Evolutionary conservation across 2,329 filamentous ascomycete species (phyloP).

Genomic region (Mariannaea elegans): DNA sequence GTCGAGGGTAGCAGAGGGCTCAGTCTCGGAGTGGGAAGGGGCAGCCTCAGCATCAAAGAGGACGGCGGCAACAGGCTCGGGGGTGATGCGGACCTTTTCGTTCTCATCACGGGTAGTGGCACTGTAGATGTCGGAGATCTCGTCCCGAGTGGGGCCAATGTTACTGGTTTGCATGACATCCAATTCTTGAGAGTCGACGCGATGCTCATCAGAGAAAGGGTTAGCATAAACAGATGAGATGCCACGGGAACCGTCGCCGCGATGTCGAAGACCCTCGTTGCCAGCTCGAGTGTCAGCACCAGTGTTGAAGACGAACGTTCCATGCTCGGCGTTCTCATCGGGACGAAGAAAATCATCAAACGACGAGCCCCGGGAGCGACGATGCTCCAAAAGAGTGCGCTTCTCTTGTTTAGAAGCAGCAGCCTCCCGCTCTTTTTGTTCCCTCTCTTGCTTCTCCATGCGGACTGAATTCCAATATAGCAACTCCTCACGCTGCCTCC

Average conservation of each 20-base stretch:
- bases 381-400: background rate
- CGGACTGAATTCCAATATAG: constrained; percentile 71
- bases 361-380: constrained; percentile 47
- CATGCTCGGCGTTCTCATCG: constrained; percentile 61
- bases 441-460: constrained; percentile 56
- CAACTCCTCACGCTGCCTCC: constrained; percentile 70
- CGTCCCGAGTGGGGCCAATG: constrained; percentile 56
- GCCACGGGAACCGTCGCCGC: constrained; percentile 56
- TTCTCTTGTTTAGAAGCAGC: constrained; percentile 19
- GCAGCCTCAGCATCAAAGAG: constrained; percentile 43
- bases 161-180: constrained; percentile 50
- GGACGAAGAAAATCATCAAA: constrained; percentile 69
- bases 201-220: constrained; percentile 67
- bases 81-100: constrained; percentile 22
- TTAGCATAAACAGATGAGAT: constrained; percentile 62
- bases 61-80: constrained; percentile 42
- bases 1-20: constrained; percentile 47
- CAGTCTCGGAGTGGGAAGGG: constrained; percentile 28
- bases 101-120: constrained; percentile 57
- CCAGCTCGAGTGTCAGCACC: constrained; percentile 55
- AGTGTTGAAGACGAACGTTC: constrained; percentile 66
- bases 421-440: constrained; percentile 33
- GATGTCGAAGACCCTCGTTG: constrained; percentile 59
- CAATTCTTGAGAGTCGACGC: constrained; percentile 59
- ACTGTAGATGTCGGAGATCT: constrained; percentile 66